Base-by-base conservation (phyloP, 2,329 filamentous ascomycete species). In the Escovopsis sp. region DNA sequence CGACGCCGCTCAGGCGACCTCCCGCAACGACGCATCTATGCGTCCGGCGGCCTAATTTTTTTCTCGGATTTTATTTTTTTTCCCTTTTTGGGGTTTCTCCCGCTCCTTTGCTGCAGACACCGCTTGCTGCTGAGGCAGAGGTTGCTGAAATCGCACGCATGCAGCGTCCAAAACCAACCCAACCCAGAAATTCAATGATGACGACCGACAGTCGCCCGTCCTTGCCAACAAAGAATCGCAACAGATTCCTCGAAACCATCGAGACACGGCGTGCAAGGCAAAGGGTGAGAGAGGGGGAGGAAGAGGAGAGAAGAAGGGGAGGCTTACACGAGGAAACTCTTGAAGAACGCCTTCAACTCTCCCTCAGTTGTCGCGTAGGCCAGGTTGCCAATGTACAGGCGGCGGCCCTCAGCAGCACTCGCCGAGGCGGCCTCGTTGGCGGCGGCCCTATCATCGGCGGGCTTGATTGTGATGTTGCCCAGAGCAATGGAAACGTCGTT, bases 321-420 rank as follows among this genome's bases (percentile, higher is more conserved):
- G 18, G 83, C 88, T 75, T 76, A 98, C 90, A 98, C 85, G 72
- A 90, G 81, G 75, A 94, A 96, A 66, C 79, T 83, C 75, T 90
- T 88, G 81, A 98, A 98, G 76, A 98, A 98, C 55, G 90, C 83
- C 75, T 92, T 94, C 76, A 98, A 85, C 79, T 94, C 86, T 80
- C 83, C 90, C 83, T 96, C 90, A 64, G 86, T 94, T 79, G 90
- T 96, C 79, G 88, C 87, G 66, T 98, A 98, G 57, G 90, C 90
- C 77, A 98, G 83, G 75, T 98, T 98, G 73, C 90, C 90, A 72
- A 98, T 96, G 72, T 98, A 98, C 56, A 98, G 81, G 70, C 90
- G 85, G 72, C 90, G 85, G 64, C 90, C 88, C 74, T 98, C 90
- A 65, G 88, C 87, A 64, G 90, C 90, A 70, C 86, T 94, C 67